Evolutionary conservation across 139 green algal genomes (phyloP).

Genomic region (Trebouxia sp.): DNA sequence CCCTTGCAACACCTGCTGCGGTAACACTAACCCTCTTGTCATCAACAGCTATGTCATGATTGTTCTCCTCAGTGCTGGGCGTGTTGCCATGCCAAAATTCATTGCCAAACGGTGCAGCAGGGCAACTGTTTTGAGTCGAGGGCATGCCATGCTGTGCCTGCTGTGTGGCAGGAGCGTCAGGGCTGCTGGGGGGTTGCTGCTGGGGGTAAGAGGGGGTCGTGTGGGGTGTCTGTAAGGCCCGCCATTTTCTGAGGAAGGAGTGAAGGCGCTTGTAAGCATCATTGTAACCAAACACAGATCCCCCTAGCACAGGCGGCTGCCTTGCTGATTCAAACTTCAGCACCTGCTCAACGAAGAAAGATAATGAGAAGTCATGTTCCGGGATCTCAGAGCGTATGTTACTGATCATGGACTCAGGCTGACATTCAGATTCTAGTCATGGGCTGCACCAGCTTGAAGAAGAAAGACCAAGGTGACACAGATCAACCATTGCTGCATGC

Average conservation of each 20-base stretch:
- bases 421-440: conserved; percentile 2
- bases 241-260: conserved; percentile 60
- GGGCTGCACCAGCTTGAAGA: neutral
- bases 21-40: too few relatives aligned
- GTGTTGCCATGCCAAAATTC: neutral
- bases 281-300: conserved; percentile 80
- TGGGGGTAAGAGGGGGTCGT: too few relatives aligned
- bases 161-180: neutral
- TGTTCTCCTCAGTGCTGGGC: neutral
- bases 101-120: neutral
- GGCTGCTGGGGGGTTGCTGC: neutral
- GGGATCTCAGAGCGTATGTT: too few relatives aligned
- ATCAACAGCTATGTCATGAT: too few relatives aligned
- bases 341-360: conserved; percentile 44
- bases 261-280: conserved; percentile 62
- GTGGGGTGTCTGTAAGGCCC: conserved; percentile 30
- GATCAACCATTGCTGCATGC: too few relatives aligned
- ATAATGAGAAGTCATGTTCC: too few relatives aligned
- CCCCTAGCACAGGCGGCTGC: conserved; percentile 53
- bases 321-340: conserved; percentile 63
- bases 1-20: neutral
- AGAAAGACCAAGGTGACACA: too few relatives aligned
- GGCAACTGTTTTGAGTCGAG: neutral
- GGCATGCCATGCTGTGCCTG: neutral
- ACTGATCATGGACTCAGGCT: neutral